Evolutionary conservation across 2,329 filamentous ascomycete genomes (phyloP), one percentile per base, ranked within the genome.

Genomic region (Epichloe sibirici): DNA sequence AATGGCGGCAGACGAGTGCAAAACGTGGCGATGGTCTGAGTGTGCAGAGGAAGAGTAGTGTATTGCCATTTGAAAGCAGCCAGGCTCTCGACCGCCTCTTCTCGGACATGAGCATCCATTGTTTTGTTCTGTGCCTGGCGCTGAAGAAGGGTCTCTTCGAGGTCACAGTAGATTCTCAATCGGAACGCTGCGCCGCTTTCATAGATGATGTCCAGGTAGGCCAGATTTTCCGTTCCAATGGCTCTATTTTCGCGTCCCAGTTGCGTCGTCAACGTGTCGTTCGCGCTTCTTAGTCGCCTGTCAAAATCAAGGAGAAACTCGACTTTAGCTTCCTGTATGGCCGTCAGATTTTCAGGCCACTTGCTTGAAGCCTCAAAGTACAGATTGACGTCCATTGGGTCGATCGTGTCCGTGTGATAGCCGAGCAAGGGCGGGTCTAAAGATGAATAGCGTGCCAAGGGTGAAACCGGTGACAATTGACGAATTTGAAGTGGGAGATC

Each of bases 351-450:
- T 63, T 97, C 90, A 0, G 93, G 93, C 93, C 93, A 98, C 59
- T 88, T 85, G 45, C 83, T 85, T 6, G 93, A 97, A 4, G 86
- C 88, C 70, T 98, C 93, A 60, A 98, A 97, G 63, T 91, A 90
- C 47, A 98, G 76, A 43, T 90, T 78, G 35, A 94, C 79, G 58
- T 94, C 84, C 58, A 90, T 85, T 0, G 88, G 85, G 28, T 67
- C 64, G 51, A 74, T 61, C 17, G 68, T 60, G 1, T 67, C 70
- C 21, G 72, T 74, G 48, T 71, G 69, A 13, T 74, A 71, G 25
- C 71, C 70, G 40, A 74, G 66, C 25, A 57, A 55, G 0, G 69
- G 69, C 13, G 64, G 61, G 4, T 66, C 59, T 8, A 86, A 67
- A 0, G 85, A 88, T 1, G 89, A 74, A 57, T 86, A 91, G 42